Evolutionary conservation across 208 protist species (phyloP), one percentile per base, ranked within the genome.

Genomic region (Trypanosoma caninum): DNA sequence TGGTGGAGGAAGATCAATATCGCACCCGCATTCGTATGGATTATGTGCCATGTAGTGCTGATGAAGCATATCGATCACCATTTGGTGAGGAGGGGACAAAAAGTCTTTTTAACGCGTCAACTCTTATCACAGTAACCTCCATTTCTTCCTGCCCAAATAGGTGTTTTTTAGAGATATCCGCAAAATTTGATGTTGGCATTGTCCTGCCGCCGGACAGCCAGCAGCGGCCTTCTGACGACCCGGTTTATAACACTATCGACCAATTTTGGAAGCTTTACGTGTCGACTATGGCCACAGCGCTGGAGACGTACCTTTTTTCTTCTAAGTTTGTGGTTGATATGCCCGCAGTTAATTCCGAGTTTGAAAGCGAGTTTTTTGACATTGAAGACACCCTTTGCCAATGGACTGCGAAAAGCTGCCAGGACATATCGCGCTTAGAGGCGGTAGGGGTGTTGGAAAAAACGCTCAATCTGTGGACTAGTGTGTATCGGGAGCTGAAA

Each of bases 101-200:
- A 2, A 40, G 28, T 0, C 27, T 84, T n/a, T 25, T 45, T 0
- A 10, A 22, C 0, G 72, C 66, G 1, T 35, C 42, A 0, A 82
- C 69, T 6, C 53, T 57, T 7, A 69, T 76, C 33, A 65, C 44
- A 22, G 50, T 88, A 14, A 68, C 52, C n/a, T 37, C 4, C 14
- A 68, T 88, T 16, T 78, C 72, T 1, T 66, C 56, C 20, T 67
- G 73, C 38, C 62, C 64, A 4, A 78, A 88, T 42, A 61, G 65
- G 51, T 88, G 81, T 69, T 82, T 77, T 50, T 57, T 88, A 0
- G 74, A 80, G 18, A 58, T 81, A 27, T 53, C 37, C 28, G 72
- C 74, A 7, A 59, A 27, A 3, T 61, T 59, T 37, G 41, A n/a
- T 11, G 50, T 78, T 2, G 52, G 59, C 31, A 14, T 84, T 22